phyloP scores from a whole-genome alignment of 2,329 filamentous ascomycete species.

The Arthrobotrys iridis region DNA sequence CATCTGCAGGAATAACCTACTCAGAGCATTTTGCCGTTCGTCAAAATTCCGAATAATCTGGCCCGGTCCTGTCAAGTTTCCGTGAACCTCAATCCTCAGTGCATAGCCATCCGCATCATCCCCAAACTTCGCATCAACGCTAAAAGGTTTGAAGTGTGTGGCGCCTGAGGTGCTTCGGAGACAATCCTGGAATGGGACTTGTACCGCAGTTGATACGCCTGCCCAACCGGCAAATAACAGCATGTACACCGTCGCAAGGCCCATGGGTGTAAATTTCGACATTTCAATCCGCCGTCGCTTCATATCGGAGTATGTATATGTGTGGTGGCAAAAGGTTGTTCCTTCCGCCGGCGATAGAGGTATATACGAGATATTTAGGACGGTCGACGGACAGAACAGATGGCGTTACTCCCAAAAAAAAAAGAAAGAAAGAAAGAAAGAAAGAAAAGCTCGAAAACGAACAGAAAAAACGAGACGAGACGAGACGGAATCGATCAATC shows the following conservation, averaged over 20 bases:
- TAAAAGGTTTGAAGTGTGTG: constrained; percentile 38
- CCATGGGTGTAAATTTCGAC: background rate
- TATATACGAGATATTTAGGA: constrained; percentile 10
- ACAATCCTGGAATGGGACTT: constrained; percentile 43
- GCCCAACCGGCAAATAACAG: constrained; percentile 14
- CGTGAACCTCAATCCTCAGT: constrained; percentile 34
- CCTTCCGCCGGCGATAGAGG: constrained; percentile 7
- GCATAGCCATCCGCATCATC: constrained; percentile 32
- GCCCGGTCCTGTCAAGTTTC: constrained; percentile 32
- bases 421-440: too few species aligned
- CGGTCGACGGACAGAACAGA: background rate
- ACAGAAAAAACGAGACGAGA: background rate
- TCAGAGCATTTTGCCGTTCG: constrained; percentile 20
- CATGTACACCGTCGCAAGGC: constrained; percentile 16
- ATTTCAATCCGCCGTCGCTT: constrained; percentile 40
- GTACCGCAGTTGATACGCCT: constrained; percentile 18
- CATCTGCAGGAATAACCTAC: constrained; percentile 26
- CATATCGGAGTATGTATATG: constrained; percentile 15
- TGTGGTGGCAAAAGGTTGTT: constrained; percentile 7
- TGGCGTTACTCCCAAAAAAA: too few species aligned
- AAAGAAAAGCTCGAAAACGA: too few species aligned
- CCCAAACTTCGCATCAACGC: constrained; percentile 51
- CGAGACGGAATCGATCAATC: background rate
- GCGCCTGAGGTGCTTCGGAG: constrained; percentile 22
- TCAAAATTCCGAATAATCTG: constrained; percentile 34